Evolutionary conservation across 2,329 filamentous ascomycete species (phyloP).

Genomic region (Penicillium paneum): DNA sequence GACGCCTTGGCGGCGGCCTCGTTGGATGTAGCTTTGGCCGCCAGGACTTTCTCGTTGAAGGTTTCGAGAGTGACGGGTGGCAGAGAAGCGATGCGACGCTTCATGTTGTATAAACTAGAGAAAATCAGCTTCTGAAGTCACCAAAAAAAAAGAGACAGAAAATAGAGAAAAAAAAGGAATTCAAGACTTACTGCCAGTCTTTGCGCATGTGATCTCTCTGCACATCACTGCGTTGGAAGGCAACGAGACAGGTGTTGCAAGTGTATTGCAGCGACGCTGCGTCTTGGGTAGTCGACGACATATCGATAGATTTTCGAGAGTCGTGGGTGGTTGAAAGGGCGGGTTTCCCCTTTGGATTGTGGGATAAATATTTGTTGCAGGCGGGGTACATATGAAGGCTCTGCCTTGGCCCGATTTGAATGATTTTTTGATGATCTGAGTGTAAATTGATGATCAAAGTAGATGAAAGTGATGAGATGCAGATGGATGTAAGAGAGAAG

Average conservation of each 20-base stretch:
- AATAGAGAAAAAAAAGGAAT: background rate
- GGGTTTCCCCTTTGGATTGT: slow-evolving; percentile 13
- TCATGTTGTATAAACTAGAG: slow-evolving; percentile 84
- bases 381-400: slow-evolving; percentile 25
- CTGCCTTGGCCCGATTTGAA: slow-evolving; percentile 4
- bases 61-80: slow-evolving; percentile 88
- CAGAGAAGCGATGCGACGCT: slow-evolving; percentile 84
- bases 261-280: slow-evolving; percentile 73
- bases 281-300: slow-evolving; percentile 28
- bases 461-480: background rate
- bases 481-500: background rate
- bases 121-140: background rate
- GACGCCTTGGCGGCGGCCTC: slow-evolving; percentile 84
- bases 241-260: slow-evolving; percentile 97
- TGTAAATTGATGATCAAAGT: background rate
- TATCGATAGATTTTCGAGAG: slow-evolving; percentile 6
- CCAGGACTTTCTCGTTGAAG: slow-evolving; percentile 93
- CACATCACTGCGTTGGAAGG: slow-evolving; percentile 88
- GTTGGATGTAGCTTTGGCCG: slow-evolving; percentile 78
- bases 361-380: slow-evolving; percentile 29
- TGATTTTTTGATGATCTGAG: background rate
- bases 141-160: background rate
- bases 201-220: slow-evolving; percentile 96
- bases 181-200: slow-evolving; percentile 84
- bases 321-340: slow-evolving; percentile 7